Evolutionary conservation across 1,284 basidiomycete genomes (phyloP).

Genomic region (Pyrrhoderma lamaoense): DNA sequence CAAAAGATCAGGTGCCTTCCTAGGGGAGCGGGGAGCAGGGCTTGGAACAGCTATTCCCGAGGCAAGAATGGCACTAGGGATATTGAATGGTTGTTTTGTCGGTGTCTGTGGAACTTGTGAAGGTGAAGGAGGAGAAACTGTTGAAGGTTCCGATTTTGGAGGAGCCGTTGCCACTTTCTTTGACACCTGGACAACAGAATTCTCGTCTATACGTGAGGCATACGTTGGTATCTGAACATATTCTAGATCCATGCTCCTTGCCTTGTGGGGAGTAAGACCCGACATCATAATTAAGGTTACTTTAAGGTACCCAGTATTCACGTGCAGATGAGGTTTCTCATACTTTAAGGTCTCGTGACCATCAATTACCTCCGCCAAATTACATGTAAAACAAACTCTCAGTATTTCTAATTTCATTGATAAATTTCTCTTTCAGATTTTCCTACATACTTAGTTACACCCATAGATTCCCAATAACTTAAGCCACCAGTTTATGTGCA

Average conservation of each 20-base stretch:
- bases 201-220: slow-evolving; percentile 33
- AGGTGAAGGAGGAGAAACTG: slow-evolving; percentile 8
- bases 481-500: no score
- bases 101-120: slow-evolving; percentile 11
- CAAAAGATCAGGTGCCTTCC: slow-evolving; percentile 29
- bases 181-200: slow-evolving; percentile 27
- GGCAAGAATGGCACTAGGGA: slow-evolving; percentile 20
- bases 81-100: slow-evolving; percentile 18
- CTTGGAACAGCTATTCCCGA: slow-evolving; percentile 19
- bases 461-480: no score
- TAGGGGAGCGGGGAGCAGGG: slow-evolving; percentile 24
- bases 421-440: no score
- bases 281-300: neutral
- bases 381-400: no score
- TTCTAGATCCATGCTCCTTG: slow-evolving; percentile 23
- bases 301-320: neutral
- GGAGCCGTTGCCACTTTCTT: slow-evolving; percentile 30
- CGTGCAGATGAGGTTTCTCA: neutral
- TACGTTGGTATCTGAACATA: slow-evolving; percentile 45
- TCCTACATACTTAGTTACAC: no score
- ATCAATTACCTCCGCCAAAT: no score
- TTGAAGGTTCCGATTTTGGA: slow-evolving; percentile 10
- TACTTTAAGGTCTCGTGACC: no score
- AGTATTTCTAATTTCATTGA: no score
- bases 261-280: no score